Evolutionary conservation across 2,329 filamentous ascomycete genomes (phyloP).

Genomic region (Boeremia exigua): DNA sequence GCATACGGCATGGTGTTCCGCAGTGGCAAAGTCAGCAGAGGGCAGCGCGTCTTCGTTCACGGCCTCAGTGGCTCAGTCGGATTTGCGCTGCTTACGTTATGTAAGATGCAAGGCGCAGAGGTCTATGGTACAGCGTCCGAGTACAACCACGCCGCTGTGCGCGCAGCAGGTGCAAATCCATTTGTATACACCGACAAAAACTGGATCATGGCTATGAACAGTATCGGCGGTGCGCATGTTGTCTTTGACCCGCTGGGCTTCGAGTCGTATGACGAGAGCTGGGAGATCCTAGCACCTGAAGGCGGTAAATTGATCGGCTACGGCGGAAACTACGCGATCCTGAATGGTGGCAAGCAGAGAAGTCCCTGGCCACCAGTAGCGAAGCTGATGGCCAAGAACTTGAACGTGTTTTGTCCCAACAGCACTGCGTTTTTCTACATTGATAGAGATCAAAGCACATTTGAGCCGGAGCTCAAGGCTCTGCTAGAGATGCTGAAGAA

Average conservation of each 20-base stretch:
- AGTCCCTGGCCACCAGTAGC: conserved; percentile 24
- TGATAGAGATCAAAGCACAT: conserved; percentile 30
- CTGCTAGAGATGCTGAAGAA: conserved; percentile 25
- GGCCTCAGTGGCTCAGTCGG: conserved; percentile 60
- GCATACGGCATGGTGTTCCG: conserved; percentile 42
- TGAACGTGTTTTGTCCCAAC: conserved; percentile 32
- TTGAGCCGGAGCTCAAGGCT: conserved; percentile 31
- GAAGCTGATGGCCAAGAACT: conserved; percentile 34
- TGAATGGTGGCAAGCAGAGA: conserved; percentile 29
- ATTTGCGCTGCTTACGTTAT: conserved; percentile 52
- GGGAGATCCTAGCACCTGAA: conserved; percentile 49
- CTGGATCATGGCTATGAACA: conserved; percentile 57
- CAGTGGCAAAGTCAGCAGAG: conserved; percentile 49
- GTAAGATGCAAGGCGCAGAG: conserved; percentile 53
- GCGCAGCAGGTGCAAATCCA: conserved; percentile 49
- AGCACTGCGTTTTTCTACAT: conserved; percentile 40
- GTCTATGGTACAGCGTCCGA: conserved; percentile 59
- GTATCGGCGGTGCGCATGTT: conserved; percentile 55
- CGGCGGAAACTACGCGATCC: conserved; percentile 32
- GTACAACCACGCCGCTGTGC: conserved; percentile 54
- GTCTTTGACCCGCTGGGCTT: conserved; percentile 60
- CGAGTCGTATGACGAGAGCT: conserved; percentile 60
- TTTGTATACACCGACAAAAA: conserved; percentile 59
- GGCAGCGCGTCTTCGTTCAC: conserved; percentile 59
- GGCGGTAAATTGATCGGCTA: conserved; percentile 46